Conservation (phyloP, 2,329 filamentous ascomycete genomes). For the Alternaria solani region DNA sequence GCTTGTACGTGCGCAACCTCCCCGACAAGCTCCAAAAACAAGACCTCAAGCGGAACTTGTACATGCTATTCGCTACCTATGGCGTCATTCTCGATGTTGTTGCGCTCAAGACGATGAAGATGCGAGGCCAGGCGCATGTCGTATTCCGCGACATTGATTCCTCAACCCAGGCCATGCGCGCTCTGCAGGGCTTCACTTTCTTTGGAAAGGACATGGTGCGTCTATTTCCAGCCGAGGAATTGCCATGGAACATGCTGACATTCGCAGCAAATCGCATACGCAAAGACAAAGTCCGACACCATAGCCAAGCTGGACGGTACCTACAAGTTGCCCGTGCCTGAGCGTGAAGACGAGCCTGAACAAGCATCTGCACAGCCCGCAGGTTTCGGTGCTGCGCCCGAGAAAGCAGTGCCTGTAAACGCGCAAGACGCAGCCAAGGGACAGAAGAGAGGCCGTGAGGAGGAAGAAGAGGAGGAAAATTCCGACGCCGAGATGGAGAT, state of each 20-base stretch:
- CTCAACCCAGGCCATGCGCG: constrained; percentile 93
- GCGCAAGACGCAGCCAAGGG: constrained; percentile 60
- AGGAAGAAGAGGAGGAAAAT: constrained; percentile 66
- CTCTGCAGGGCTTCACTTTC: constrained; percentile 84
- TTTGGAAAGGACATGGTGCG: constrained; percentile 85
- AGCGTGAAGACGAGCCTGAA: constrained; percentile 31
- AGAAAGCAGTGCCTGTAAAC: constrained; percentile 43
- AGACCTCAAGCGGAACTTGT: constrained; percentile 85
- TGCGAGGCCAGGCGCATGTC: constrained; percentile 95
- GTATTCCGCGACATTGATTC: constrained; percentile 88
- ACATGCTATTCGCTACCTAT: constrained; percentile 93
- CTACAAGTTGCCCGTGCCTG: constrained; percentile 71
- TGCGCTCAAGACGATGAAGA: constrained; percentile 85
- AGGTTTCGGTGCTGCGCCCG: constrained; percentile 41
- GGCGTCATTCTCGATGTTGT: constrained; percentile 92
- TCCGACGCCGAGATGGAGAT: constrained; percentile 65
- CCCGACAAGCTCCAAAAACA: constrained; percentile 89
- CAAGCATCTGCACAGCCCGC: constrained; percentile 54
- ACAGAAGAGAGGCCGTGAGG: constrained; percentile 71
- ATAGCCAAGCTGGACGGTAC: constrained; percentile 92
- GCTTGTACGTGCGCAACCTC: constrained; percentile 88
- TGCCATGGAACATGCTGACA: not conserved
- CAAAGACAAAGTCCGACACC: constrained; percentile 85
- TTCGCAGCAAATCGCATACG: constrained; percentile 84
- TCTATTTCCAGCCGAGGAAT: constrained; percentile 20